A percentile compares a stretch with the other conserved stretches of the same genome.
Conservation (phyloP, 176 grass and related monocot genomes). For the Lolium multiflorum region DNA sequence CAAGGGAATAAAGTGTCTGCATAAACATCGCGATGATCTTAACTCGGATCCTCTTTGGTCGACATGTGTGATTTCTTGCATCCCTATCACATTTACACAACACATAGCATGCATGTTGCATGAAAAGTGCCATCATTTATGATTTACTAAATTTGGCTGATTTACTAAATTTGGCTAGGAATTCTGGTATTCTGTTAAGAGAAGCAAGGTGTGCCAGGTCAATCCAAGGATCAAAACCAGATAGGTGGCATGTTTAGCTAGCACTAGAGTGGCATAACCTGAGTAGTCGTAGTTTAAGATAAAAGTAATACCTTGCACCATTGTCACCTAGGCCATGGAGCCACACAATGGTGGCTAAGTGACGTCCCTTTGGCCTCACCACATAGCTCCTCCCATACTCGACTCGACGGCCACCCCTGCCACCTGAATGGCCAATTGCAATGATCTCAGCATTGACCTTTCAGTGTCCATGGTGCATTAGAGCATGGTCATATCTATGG, state of each 20-base stretch:
- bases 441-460: conserved; percentile 19
- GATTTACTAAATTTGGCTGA: not conserved
- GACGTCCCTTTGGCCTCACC: conserved; percentile 88
- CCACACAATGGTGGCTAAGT: conserved; percentile 85
- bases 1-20: conserved; percentile 46
- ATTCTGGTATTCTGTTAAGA: not conserved
- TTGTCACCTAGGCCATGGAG: conserved; percentile 90
- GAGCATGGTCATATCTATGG: conserved; percentile 32
- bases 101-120: conserved; percentile 16
- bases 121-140: conserved; percentile 2
- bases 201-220: not conserved
- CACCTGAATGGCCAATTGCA: conserved; percentile 59
- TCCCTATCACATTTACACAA: not conserved
- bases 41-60: conserved; percentile 17
- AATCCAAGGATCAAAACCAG: not conserved
- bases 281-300: conserved; percentile 6
- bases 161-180: not conserved
- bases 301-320: conserved; percentile 67
- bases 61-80: conserved; percentile 30
- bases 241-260: not conserved
- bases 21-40: conserved; percentile 15
- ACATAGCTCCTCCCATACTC: conserved; percentile 88
- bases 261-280: not conserved
- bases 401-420: conserved; percentile 43
- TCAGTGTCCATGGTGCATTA: not conserved